Base-by-base conservation (phyloP, 2,329 filamentous ascomycete genomes). In the Fusarium sp. region DNA sequence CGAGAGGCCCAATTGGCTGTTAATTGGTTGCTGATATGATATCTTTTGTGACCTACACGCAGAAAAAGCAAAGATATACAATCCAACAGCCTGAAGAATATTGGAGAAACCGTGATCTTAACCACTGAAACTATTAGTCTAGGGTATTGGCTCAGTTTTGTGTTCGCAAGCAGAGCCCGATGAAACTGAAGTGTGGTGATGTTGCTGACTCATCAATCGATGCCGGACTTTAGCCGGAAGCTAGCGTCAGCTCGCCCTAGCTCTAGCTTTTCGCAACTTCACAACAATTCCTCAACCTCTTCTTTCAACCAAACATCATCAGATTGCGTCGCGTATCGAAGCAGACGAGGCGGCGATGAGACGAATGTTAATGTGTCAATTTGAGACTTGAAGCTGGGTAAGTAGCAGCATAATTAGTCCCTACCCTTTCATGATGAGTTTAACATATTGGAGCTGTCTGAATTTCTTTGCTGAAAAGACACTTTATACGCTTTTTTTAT, bases 361-460 rank as follows among this genome's bases (percentile, higher is more conserved):
- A 52, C 69, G 46, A 67, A 33, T 18, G 32, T 44, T 35, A 20
- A 15, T 27, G 35, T 59, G 17, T 7, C 46, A 30, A 35, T 20
- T 42, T 48, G 17, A 60, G 41, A 30, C 42, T 41, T 35, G 17
- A 64, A 49, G 27, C 37, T 60, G 35, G 52, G 74, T 76, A 79
- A 78, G 79, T 78, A 66, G 50, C 49, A 20, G 26, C 40, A 40
- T 53, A n/a, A 52, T 41, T 52, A 26, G 20, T 20, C 37, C 15
- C 54, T 50, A 40, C 35, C n/a, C 33, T 67, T 77, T 78, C 69
- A 71, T 87, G 85, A 87, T 86, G 84, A 83, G 75, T 73, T 77
- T 71, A 77, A 79, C 84, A 60, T 92, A 93, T 93, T 93, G 91
- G 91, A 93, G 91, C 91, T 93, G 90, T 93, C 91, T 90, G 83